phyloP scores from a whole-genome alignment of 116 monocot species.

The Iris pallida region DNA sequence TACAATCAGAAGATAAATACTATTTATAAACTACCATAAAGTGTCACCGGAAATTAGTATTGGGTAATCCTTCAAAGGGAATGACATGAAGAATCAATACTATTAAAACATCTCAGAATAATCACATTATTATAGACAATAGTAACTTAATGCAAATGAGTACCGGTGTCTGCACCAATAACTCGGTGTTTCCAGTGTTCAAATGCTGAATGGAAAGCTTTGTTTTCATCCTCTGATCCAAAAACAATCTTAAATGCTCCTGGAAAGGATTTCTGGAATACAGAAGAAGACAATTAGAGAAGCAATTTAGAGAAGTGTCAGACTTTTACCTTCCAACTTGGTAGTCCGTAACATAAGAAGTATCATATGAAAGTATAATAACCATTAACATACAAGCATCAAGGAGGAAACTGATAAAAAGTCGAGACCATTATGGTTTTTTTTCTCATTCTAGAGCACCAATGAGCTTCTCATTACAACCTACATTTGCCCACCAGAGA shows the following conservation, averaged over 20 bases:
- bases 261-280: conserved; percentile 47
- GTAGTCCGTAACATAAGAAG: no score
- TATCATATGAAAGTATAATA: not conserved
- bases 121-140: not conserved
- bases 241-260: conserved; percentile 49
- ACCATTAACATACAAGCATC: not conserved
- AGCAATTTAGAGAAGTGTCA: not conserved
- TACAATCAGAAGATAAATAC: not conserved
- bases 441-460: no score
- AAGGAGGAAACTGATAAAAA: no score
- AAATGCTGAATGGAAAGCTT: conserved; percentile 41
- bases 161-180: conserved; percentile 32
- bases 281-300: conserved; percentile 14
- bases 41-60: not conserved
- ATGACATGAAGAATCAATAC: conserved; percentile 1
- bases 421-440: no score
- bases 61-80: not conserved
- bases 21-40: not conserved
- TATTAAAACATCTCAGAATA: conserved; percentile 4
- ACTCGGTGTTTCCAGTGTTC: conserved; percentile 43
- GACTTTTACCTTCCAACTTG: no score
- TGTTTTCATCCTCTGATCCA: conserved; percentile 39
- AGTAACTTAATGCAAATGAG: conserved; percentile 5
- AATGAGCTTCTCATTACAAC: no score
- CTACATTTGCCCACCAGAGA: no score